Percentiles rank a stretch among this genome's conserved stretches.
Evolutionary conservation across 2,329 filamentous ascomycete genomes (phyloP).

Genomic region (Aspergillus sp.): DNA sequence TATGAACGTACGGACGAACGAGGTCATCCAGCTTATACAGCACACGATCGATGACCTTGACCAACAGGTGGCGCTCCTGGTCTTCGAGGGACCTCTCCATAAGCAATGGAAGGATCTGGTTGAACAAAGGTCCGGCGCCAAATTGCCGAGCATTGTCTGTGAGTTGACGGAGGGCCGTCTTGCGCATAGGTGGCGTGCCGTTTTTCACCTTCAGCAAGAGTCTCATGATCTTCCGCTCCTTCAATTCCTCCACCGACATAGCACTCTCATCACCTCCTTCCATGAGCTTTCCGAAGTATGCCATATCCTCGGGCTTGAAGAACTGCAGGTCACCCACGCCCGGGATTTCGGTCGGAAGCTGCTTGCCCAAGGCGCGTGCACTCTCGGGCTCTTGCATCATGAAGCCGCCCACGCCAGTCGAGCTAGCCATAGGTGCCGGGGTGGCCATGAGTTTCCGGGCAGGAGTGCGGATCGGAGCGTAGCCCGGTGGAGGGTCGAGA

Average conservation of each 20-base stretch:
- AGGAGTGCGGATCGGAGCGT: constrained; percentile 76
- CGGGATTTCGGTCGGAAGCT: constrained; percentile 90
- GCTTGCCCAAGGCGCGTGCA: constrained; percentile 76
- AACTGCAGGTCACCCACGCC: constrained; percentile 95
- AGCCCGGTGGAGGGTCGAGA: constrained; percentile 84
- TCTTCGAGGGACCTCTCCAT: constrained; percentile 99
- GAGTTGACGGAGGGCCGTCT: constrained; percentile 93
- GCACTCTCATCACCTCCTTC: constrained; percentile 90
- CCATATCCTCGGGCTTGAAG: constrained; percentile 98
- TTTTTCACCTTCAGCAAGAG: constrained; percentile 98
- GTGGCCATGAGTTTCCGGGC: constrained; percentile 73
- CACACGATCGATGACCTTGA: constrained; percentile 98
- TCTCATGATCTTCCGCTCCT: constrained; percentile 98
- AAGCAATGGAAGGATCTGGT: constrained; percentile 91
- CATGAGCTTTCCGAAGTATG: constrained; percentile 96
- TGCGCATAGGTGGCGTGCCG: constrained; percentile 96
- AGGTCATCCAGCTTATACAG: constrained; percentile 98
- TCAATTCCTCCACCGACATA: constrained; percentile 90
- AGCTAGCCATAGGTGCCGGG: constrained; percentile 59
- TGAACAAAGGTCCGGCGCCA: constrained; percentile 89
- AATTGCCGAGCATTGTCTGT: constrained; percentile 97
- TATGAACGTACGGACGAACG: constrained; percentile 94
- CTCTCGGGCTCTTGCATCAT: constrained; percentile 97
- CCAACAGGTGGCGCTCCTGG: constrained; percentile 93
- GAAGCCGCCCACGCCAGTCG: constrained; percentile 71